Evolutionary conservation across 2,329 filamentous ascomycete genomes (phyloP).

Genomic region (Talaromyces sp.): DNA sequence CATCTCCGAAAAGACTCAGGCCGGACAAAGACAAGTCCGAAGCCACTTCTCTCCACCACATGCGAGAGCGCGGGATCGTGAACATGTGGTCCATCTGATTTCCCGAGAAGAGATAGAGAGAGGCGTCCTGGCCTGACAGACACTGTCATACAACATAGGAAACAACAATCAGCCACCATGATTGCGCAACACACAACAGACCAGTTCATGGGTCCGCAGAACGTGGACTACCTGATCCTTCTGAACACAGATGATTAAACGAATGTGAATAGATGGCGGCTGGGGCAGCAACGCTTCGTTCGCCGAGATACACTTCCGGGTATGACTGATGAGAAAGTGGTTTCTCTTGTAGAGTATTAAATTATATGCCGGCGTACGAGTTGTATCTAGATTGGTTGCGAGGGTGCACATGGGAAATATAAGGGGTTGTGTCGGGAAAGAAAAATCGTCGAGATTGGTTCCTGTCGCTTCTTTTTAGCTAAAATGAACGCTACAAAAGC

Average conservation of each 20-base stretch:
- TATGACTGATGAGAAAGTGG: conserved; percentile 21
- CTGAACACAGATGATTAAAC: neutral
- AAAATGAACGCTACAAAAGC: no score
- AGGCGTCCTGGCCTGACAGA: neutral
- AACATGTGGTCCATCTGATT: neutral
- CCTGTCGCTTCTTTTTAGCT: no score
- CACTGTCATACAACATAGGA: neutral
- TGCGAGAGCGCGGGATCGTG: neutral
- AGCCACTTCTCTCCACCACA: neutral
- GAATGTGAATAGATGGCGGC: neutral
- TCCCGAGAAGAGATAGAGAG: neutral
- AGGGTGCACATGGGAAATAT: no score
- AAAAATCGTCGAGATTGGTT: no score
- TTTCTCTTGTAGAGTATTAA: conserved; percentile 21
- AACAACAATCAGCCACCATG: neutral
- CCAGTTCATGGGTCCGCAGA: neutral
- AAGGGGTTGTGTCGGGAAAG: no score
- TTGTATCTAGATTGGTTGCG: conserved; percentile 19
- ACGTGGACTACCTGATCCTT: neutral
- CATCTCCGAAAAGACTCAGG: neutral
- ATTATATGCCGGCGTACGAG: conserved; percentile 26
- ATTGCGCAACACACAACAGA: conserved; percentile 1
- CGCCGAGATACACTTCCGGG: neutral
- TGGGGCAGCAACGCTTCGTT: neutral
- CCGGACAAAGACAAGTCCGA: neutral